Conservation (phyloP, 768 basidiomycete species). For the Agrocybe praecox region DNA sequence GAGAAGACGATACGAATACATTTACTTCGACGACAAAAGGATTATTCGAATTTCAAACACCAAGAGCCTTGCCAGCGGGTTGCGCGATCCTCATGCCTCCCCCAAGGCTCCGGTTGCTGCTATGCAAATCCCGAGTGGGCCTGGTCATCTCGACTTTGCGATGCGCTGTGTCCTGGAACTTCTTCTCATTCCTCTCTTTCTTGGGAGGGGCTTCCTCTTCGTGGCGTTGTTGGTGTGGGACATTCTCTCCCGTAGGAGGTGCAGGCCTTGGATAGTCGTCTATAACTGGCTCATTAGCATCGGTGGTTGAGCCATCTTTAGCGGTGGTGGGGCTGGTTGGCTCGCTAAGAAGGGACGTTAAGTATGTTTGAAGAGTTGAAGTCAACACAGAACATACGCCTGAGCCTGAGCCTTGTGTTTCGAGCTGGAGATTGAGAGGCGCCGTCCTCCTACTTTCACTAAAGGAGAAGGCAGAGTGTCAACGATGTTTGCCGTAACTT, state of each 20-base stretch:
- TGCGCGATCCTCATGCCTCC: slow-evolving; percentile 57
- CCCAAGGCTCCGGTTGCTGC: slow-evolving; percentile 37
- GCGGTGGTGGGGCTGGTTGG: slow-evolving; percentile 22
- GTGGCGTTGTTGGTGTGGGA: slow-evolving; percentile 37
- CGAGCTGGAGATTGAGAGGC: slow-evolving; percentile 41
- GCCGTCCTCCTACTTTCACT: slow-evolving; percentile 56
- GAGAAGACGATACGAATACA: neutral
- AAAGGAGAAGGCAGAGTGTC: neutral
- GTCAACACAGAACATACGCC: slow-evolving; percentile 27
- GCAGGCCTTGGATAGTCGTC: slow-evolving; percentile 55
- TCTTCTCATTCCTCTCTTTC: slow-evolving; percentile 53
- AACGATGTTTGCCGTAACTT: neutral
- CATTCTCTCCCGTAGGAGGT: slow-evolving; percentile 31
- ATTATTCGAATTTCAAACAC: slow-evolving; percentile 20
- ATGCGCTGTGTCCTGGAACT: slow-evolving; percentile 45
- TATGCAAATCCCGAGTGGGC: slow-evolving; percentile 47
- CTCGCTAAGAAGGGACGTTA: slow-evolving; percentile 6
- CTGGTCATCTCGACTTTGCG: slow-evolving; percentile 48
- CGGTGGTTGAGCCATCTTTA: slow-evolving; percentile 24
- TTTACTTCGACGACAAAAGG: neutral
- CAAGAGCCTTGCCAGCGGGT: slow-evolving; percentile 43
- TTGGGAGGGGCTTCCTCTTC: slow-evolving; percentile 51
- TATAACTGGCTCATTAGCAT: neutral
- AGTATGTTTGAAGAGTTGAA: neutral
- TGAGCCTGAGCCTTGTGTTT: slow-evolving; percentile 37